Evolutionary conservation across 306 rosid genomes (phyloP), one percentile per base, ranked within the genome.

Genomic region (Corylus heterophylla): DNA sequence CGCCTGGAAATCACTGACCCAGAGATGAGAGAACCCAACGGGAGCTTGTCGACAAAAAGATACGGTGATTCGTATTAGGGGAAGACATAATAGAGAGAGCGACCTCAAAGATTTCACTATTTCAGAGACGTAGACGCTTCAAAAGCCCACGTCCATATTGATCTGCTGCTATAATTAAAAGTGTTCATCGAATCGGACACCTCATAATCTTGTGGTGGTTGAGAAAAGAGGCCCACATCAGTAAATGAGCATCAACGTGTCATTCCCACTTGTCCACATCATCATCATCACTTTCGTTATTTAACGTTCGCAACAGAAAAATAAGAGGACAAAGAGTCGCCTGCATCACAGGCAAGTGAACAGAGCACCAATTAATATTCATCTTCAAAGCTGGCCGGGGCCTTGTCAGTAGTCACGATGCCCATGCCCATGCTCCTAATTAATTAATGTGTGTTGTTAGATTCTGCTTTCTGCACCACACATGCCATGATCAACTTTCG

Each of bases 321-420:
- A 67, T 8, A 20, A 58, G 3, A 9, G 29, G 25, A 25, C 35
- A 42, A 63, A n/a, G 31, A 56, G 52, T 75, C 56, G 80, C 72
- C 66, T 20, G 35, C 76, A 6, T 47, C 71, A 4, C 63, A 75
- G 71, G 72, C 17, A 75, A 68, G 64, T 69, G 27, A 54, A 20
- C 56, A 35, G 48, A 2, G 35, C 2, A 31, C 35, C 25, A 22
- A 22, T 22, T 22, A 22, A 22, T 22, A 22, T 22, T 22, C 25
- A 22, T 22, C 25, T 22, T 22, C 25, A 22, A 22, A 22, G 39
- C 2, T 16, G 25, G 49, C 25, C 25, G 25, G 25, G 25, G 20
- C 50, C 27, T 37, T 8, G 4, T 17, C 50, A 67, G 49, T n/a
- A 20, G 35, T 11, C 8, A 8, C 64, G 25, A 22, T 22, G 25